Evolutionary conservation across 2,329 filamentous ascomycete species (phyloP).

Genomic region (Trichoderma sp.): DNA sequence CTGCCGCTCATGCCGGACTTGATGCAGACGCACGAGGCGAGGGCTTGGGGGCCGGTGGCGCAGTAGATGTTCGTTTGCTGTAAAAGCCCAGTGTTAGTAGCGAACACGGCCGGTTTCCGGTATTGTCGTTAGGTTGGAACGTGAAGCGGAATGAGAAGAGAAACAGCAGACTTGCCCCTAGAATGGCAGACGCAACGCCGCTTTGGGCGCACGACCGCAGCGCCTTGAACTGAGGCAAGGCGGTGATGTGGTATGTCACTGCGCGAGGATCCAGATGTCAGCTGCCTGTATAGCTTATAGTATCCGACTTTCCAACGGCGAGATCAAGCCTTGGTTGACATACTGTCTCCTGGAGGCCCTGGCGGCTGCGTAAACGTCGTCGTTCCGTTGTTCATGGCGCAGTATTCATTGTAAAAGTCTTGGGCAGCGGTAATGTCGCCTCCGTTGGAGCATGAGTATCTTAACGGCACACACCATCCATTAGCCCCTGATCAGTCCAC

Average conservation of each 20-base stretch:
- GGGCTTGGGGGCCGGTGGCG: slow-evolving; percentile 49
- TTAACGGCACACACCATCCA: slow-evolving; percentile 19
- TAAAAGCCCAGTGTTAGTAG: too few species aligned
- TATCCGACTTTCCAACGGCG: too few species aligned
- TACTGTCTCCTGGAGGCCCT: slow-evolving; percentile 55
- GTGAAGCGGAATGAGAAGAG: not conserved
- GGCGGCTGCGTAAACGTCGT: slow-evolving; percentile 51
- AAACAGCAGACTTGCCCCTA: slow-evolving; percentile 40
- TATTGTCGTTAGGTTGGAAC: too few species aligned
- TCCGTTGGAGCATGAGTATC: slow-evolving; percentile 50
- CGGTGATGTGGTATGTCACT: slow-evolving; percentile 60
- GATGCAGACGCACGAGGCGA: slow-evolving; percentile 57
- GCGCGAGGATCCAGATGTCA: slow-evolving; percentile 29
- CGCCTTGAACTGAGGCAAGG: slow-evolving; percentile 49
- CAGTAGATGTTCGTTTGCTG: slow-evolving; percentile 45
- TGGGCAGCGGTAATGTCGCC: slow-evolving; percentile 52
- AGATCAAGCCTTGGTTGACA: slow-evolving; percentile 33
- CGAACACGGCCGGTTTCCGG: too few species aligned
- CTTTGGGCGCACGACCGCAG: slow-evolving; percentile 50
- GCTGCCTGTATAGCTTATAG: not conserved
- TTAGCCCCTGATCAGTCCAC: not conserved
- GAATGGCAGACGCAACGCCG: slow-evolving; percentile 48
- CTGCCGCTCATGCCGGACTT: slow-evolving; percentile 51
- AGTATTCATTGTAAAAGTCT: slow-evolving; percentile 55
- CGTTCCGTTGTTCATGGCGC: slow-evolving; percentile 53